Percentiles rank a stretch among this genome's conserved stretches.
Evolutionary conservation across 208 protist genomes (phyloP).

Genomic region (Crithidia thermophila): DNA sequence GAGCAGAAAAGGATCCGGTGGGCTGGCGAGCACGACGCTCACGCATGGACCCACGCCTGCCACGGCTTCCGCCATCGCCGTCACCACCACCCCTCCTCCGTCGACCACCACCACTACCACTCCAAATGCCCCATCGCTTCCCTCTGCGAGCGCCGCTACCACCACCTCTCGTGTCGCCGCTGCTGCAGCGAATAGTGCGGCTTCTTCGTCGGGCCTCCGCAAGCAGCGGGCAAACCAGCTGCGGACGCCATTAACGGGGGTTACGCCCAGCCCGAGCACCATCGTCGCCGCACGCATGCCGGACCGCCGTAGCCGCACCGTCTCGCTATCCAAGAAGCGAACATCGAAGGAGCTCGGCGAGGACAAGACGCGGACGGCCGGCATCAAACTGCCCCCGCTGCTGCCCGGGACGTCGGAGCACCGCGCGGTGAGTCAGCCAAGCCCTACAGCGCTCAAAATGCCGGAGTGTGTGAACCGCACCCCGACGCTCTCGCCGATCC

Average conservation of each 20-base stretch:
- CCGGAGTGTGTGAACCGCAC: not conserved
- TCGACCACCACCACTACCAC: not conserved
- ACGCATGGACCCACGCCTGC: no score
- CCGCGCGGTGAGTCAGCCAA: not conserved
- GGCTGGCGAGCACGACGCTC: not conserved
- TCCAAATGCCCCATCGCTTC: not conserved
- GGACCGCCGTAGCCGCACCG: not conserved
- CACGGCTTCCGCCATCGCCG: not conserved
- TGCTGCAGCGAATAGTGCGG: no score
- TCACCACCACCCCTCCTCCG: no score
- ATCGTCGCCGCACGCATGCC: no score
- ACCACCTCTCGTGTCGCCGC: not conserved
- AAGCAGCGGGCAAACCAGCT: not conserved
- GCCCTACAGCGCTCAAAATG: not conserved
- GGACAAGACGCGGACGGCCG: not conserved
- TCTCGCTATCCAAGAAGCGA: not conserved
- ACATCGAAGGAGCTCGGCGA: not conserved
- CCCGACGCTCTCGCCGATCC: not conserved
- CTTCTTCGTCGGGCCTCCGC: no score
- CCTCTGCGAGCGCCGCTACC: not conserved
- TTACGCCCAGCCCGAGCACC: not conserved
- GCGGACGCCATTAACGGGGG: not conserved
- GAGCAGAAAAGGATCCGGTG: not conserved
- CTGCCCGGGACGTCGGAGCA: not conserved
- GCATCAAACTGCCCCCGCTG: constrained; percentile 7